Conservation (phyloP, 495 filamentous ascomycete species). For the Daldinia concentrica region DNA sequence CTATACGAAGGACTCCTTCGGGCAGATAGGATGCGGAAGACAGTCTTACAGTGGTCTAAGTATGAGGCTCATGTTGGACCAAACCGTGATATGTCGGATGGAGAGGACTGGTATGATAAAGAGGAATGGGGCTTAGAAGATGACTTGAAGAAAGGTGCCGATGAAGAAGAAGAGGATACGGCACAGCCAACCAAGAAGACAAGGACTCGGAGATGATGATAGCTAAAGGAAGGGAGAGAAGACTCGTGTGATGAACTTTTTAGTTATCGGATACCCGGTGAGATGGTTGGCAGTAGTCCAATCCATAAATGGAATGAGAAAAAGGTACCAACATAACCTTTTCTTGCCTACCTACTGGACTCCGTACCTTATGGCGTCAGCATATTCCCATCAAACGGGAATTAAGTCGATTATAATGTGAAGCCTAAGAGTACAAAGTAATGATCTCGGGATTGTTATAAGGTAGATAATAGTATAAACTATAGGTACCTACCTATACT, state of each 20-base stretch:
- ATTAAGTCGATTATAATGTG: not conserved
- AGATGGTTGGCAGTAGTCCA: constrained; percentile 21
- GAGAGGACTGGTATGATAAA: constrained; percentile 95
- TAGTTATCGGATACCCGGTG: constrained; percentile 35
- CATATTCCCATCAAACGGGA: not conserved
- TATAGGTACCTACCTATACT: no score
- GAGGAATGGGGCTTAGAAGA: constrained; percentile 88
- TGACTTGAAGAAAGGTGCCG: constrained; percentile 88
- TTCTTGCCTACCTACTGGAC: not conserved
- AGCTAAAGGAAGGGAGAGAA: not conserved
- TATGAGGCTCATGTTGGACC: constrained; percentile 88
- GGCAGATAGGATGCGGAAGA: constrained; percentile 79
- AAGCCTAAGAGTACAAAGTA: not conserved
- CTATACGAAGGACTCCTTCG: constrained; percentile 79
- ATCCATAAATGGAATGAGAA: constrained; percentile 7
- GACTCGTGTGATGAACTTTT: not conserved
- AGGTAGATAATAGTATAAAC: not conserved
- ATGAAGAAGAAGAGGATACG: constrained; percentile 87
- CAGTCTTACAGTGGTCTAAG: constrained; percentile 84
- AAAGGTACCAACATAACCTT: not conserved
- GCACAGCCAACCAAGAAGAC: constrained; percentile 79
- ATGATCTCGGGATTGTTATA: not conserved
- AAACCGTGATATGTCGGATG: constrained; percentile 76
- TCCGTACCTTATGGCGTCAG: not conserved
- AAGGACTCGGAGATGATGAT: constrained; percentile 63